These are phyloP conservation scores for Phaeosphaeriaceae sp. DNA, from an alignment of 2,329 filamentous ascomycete species.

Conservation along the genomic window DNA sequence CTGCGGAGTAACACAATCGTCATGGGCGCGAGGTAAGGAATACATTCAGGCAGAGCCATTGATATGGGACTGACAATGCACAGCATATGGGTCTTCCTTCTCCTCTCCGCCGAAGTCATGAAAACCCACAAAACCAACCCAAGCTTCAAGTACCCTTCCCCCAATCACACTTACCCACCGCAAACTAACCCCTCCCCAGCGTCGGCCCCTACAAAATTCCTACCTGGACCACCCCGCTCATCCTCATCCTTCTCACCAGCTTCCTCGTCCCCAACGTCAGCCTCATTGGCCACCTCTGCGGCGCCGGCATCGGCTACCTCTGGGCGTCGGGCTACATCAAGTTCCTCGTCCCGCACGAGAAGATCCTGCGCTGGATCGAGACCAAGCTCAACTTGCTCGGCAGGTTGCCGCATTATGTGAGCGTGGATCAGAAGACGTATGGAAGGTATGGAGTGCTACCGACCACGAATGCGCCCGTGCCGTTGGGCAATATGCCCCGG, in stretches of 20 bases:
- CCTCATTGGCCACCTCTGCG: conserved; percentile 85
- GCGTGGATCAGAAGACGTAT: conserved; percentile 94
- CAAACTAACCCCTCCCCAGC: conserved; percentile 39
- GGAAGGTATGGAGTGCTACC: conserved; percentile 90
- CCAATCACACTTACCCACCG: conserved; percentile 42
- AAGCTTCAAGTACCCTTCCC: conserved; percentile 64
- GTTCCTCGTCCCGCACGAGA: conserved; percentile 88
- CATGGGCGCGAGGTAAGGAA: conserved; percentile 78
- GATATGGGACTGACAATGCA: background rate
- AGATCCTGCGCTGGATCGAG: conserved; percentile 86
- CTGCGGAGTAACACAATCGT: conserved; percentile 75
- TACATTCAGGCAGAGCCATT: fast-evolving
- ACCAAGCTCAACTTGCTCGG: conserved; percentile 84
- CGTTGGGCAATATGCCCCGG: conserved; percentile 29
- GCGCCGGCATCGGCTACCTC: conserved; percentile 82
- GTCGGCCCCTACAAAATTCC: conserved; percentile 75
- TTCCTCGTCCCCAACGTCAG: conserved; percentile 82
- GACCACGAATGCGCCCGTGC: conserved; percentile 23
- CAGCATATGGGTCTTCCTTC: conserved; percentile 91
- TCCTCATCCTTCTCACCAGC: conserved; percentile 75
- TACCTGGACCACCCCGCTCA: conserved; percentile 89
- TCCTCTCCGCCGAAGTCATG: conserved; percentile 84
- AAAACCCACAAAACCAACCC: conserved; percentile 85
- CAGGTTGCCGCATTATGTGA: conserved; percentile 88
- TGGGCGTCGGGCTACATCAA: conserved; percentile 90